Percentiles rank a stretch among this genome's conserved stretches.
phyloP scores from a whole-genome alignment of 306 rosid species.

The Malus orientalis region DNA sequence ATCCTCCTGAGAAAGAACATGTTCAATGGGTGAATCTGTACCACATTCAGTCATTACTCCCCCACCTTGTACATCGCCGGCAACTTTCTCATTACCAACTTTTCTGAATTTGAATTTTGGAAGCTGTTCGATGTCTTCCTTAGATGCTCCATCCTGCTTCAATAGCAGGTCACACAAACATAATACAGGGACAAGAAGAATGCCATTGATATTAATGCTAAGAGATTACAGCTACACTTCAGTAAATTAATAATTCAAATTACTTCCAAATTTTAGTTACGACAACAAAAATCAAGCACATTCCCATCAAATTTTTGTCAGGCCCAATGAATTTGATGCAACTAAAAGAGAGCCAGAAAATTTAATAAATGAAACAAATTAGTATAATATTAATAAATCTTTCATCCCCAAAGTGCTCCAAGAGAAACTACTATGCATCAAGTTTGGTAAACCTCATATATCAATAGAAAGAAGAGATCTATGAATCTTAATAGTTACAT shows the following conservation, averaged over 20 bases:
- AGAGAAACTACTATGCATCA: background rate
- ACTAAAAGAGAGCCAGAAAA: background rate
- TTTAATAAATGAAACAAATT: background rate
- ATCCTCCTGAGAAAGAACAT: slow-evolving; percentile 65
- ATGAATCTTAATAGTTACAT: background rate
- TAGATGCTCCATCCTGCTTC: slow-evolving; percentile 93
- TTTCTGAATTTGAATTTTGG: slow-evolving; percentile 66
- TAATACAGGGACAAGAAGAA: background rate
- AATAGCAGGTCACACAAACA: background rate
- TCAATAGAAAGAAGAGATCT: background rate
- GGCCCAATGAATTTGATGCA: background rate
- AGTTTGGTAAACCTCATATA: background rate
- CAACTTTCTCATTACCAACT: slow-evolving; percentile 44
- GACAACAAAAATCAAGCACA: background rate
- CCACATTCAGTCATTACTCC: slow-evolving; percentile 84
- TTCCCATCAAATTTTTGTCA: background rate
- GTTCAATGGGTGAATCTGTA: slow-evolving; percentile 63
- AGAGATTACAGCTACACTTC: background rate
- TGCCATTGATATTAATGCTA: background rate
- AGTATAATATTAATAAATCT: background rate
- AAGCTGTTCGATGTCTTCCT: slow-evolving; percentile 84
- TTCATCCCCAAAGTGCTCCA: background rate
- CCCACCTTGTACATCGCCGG: slow-evolving; percentile 47
- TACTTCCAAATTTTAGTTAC: background rate
- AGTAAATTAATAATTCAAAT: background rate